Evolutionary conservation across 2,329 filamentous ascomycete genomes (phyloP).

Genomic region (Fusarium virguliforme): DNA sequence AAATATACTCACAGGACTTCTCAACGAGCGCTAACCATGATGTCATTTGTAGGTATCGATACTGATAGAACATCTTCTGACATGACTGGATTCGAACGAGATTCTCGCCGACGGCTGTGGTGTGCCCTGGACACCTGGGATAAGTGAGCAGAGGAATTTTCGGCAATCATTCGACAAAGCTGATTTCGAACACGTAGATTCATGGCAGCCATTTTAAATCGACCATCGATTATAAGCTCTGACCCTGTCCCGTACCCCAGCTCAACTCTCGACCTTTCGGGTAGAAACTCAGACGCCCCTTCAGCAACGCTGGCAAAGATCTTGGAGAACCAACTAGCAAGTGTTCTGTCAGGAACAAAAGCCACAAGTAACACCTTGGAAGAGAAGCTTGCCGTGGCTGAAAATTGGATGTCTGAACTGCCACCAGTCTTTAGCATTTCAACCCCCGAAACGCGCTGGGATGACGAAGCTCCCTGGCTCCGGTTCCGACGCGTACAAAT

Average conservation of each 20-base stretch:
- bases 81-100: background rate
- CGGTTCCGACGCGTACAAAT: background rate
- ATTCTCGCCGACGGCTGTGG: background rate
- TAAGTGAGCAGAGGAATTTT: background rate
- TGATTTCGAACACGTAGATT: background rate
- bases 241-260: background rate
- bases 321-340: background rate
- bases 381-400: background rate
- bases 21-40: background rate
- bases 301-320: constrained; percentile 3
- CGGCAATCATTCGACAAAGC: no score
- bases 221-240: background rate
- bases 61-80: background rate
- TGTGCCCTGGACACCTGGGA: constrained; percentile 1
- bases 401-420: constrained; percentile 1
- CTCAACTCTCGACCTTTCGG: background rate
- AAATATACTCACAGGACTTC: no score
- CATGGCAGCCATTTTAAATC: constrained; percentile 3
- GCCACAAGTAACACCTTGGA: background rate
- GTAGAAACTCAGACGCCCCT: background rate
- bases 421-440: background rate
- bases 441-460: background rate
- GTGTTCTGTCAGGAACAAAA: background rate
- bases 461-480: background rate
- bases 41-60: background rate